Conservation (phyloP, 208 protist genomes). For the Herpetomonas tarakana region DNA sequence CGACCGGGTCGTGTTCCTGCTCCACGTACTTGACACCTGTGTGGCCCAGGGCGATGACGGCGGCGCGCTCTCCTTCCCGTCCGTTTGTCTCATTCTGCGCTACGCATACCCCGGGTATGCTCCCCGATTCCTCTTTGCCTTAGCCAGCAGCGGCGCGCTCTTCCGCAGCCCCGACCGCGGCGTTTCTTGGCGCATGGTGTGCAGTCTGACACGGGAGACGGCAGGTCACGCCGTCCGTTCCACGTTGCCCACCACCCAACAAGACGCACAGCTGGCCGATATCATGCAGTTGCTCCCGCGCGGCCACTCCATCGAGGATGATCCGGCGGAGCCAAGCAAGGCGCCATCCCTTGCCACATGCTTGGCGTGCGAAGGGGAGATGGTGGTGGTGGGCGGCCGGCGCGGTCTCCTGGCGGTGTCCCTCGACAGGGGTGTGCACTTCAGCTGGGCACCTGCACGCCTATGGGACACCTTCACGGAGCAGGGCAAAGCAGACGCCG, state of each 20-base stretch:
- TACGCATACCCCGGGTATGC: conserved; percentile 25
- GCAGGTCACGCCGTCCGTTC: too few relatives aligned
- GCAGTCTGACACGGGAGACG: conserved; percentile 5
- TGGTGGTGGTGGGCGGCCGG: conserved; percentile 47
- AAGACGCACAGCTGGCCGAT: not conserved
- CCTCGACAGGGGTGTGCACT: conserved; percentile 58
- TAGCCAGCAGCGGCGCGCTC: conserved; percentile 43
- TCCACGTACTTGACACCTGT: conserved; percentile 14
- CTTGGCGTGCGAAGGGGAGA: conserved; percentile 29
- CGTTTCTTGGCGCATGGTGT: conserved; percentile 41
- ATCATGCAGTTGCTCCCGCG: not conserved
- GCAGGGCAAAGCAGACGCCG: conserved; percentile 6
- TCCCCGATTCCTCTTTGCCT: conserved; percentile 62
- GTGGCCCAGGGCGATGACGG: not conserved
- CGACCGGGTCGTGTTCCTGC: conserved; percentile 25
- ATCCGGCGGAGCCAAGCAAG: too few relatives aligned
- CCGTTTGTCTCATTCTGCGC: conserved; percentile 22
- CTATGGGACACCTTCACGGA: not conserved
- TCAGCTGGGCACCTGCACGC: conserved; percentile 20
- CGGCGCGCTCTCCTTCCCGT: conserved; percentile 15
- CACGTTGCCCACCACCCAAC: too few relatives aligned
- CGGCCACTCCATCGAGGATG: too few relatives aligned
- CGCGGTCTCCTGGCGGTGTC: conserved; percentile 58
- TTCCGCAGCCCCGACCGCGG: conserved; percentile 69
- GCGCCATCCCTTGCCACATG: too few relatives aligned